Evolutionary conservation across 805 yeast genomes (phyloP).

Genomic region (Starmera quercuum): DNA sequence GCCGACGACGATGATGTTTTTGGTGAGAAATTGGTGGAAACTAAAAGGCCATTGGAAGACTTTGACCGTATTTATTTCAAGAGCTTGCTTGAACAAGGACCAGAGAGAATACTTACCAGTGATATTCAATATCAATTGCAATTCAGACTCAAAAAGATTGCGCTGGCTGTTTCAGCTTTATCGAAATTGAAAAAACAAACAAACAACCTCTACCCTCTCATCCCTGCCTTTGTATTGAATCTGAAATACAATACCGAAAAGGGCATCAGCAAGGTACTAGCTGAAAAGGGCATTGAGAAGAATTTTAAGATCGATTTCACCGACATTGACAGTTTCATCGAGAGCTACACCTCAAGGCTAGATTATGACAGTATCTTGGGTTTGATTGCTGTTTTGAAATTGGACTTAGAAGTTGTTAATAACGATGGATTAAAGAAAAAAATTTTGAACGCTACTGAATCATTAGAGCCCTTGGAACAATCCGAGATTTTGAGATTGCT

Average conservation of each 20-base stretch:
- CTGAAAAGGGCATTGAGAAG: slow-evolving; percentile 17
- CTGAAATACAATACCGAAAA: slow-evolving; percentile 14
- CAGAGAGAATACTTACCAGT: slow-evolving; percentile 25
- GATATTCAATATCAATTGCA: slow-evolving; percentile 10
- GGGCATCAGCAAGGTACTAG: slow-evolving; percentile 16
- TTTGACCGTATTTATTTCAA: slow-evolving; percentile 36
- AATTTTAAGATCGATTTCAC: slow-evolving; percentile 14
- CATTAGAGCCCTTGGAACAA: slow-evolving; percentile 11
- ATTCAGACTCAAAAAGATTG: slow-evolving; percentile 16
- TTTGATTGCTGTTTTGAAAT: slow-evolving; percentile 9
- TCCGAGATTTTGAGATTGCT: not conserved
- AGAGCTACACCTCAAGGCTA: slow-evolving; percentile 6
- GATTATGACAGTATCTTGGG: slow-evolving; percentile 9
- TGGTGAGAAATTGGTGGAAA: slow-evolving; percentile 36
- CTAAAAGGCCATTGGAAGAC: slow-evolving; percentile 33
- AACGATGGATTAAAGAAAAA: slow-evolving; percentile 9
- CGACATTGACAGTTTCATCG: slow-evolving; percentile 7
- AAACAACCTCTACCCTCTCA: slow-evolving; percentile 9
- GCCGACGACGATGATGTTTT: slow-evolving; percentile 50
- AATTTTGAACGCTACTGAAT: slow-evolving; percentile 6
- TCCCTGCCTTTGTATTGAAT: slow-evolving; percentile 12
- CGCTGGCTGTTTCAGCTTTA: slow-evolving; percentile 14
- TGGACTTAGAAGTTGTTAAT: slow-evolving; percentile 10
- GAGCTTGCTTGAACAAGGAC: slow-evolving; percentile 33
- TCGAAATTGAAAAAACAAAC: slow-evolving; percentile 15